Conservation (phyloP, 257 asterid genomes). For the Fraxinus excelsior region DNA sequence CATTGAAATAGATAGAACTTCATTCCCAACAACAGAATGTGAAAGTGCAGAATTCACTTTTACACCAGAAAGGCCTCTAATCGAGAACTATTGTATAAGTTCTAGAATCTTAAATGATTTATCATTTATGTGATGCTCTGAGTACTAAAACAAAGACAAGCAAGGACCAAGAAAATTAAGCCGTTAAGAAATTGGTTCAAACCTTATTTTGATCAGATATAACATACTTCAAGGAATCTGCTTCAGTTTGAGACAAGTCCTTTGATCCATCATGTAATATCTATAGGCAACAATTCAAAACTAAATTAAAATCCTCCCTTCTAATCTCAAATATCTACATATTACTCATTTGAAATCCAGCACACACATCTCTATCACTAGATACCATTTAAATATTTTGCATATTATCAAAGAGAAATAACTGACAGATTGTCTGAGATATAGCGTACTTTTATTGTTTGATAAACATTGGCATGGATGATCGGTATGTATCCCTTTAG, state of each 20-base stretch:
- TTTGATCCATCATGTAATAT: slow-evolving; percentile 85
- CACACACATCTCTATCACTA: slow-evolving; percentile 36
- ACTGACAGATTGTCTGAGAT: slow-evolving; percentile 80
- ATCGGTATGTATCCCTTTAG: slow-evolving; percentile 83
- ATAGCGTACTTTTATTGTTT: slow-evolving; percentile 97
- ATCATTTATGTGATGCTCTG: not conserved
- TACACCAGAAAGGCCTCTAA: no score
- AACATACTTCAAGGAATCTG: slow-evolving; percentile 63
- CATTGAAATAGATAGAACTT: slow-evolving; percentile 11
- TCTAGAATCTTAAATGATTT: slow-evolving; percentile 7
- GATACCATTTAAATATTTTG: slow-evolving; percentile 29
- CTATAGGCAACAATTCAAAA: slow-evolving; percentile 43
- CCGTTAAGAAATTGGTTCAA: slow-evolving; percentile 11
- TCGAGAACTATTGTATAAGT: slow-evolving; percentile 2
- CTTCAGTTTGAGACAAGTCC: slow-evolving; percentile 71
- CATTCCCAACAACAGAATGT: no score
- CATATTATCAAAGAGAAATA: slow-evolving; percentile 50
- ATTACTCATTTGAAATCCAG: slow-evolving; percentile 2
- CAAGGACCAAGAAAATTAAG: slow-evolving; percentile 1
- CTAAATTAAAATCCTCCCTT: slow-evolving; percentile 17
- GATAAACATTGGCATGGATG: slow-evolving; percentile 98
- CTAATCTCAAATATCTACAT: slow-evolving; percentile 21
- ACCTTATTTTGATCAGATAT: slow-evolving; percentile 84
- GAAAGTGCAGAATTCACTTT: no score
- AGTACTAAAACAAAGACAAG: slow-evolving; percentile 7